Evolutionary conservation across 148 eudicot genomes (phyloP).

Genomic region (Polygonum maritimum): DNA sequence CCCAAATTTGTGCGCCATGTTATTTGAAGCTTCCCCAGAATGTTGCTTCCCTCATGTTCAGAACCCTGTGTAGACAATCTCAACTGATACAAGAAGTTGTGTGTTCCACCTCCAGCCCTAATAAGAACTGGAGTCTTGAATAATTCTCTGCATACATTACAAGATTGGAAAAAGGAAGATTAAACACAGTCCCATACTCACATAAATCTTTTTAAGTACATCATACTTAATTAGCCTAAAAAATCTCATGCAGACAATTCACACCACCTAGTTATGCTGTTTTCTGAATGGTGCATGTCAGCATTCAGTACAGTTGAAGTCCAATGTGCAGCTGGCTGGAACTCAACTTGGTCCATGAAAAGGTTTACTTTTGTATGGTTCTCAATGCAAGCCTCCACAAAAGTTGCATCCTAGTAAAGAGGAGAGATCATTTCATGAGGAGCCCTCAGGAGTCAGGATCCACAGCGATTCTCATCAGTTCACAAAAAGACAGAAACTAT

Average conservation of each 20-base stretch:
- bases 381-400: slow-evolving; percentile 92
- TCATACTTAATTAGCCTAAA: neutral
- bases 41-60: slow-evolving; percentile 69
- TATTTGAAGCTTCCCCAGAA: slow-evolving; percentile 93
- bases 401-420: slow-evolving; percentile 65
- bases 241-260: slow-evolving; percentile 4
- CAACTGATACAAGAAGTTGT: slow-evolving; percentile 77
- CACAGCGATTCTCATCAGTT: neutral
- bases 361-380: slow-evolving; percentile 91
- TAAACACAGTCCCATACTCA: neutral
- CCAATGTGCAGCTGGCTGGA: slow-evolving; percentile 92
- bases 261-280: slow-evolving; percentile 40
- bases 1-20: slow-evolving; percentile 99
- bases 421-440: slow-evolving; percentile 5
- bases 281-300: slow-evolving; percentile 40
- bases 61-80: slow-evolving; percentile 50
- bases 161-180: neutral
- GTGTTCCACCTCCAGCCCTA: slow-evolving; percentile 88
- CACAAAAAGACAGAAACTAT: neutral
- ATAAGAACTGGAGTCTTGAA: slow-evolving; percentile 76
- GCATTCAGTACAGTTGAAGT: slow-evolving; percentile 62
- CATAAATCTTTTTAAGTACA: neutral
- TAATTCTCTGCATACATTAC: slow-evolving; percentile 39
- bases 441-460: slow-evolving; percentile 1
- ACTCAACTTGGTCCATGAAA: slow-evolving; percentile 98